Evolutionary conservation across 495 filamentous ascomycete species (phyloP), one percentile per base, ranked within the genome.

Genomic region (Apiosordaria backusii): DNA sequence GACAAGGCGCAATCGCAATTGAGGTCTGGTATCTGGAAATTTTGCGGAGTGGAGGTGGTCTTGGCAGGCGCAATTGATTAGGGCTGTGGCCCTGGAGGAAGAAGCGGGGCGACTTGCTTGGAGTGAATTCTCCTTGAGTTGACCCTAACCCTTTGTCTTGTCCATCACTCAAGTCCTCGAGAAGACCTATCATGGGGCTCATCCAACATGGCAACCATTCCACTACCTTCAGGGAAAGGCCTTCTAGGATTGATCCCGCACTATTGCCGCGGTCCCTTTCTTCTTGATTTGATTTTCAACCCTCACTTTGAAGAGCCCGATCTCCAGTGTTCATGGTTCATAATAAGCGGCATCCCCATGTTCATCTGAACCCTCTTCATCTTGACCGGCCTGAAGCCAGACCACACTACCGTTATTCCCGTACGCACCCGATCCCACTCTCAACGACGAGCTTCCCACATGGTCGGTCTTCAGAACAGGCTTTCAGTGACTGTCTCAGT

Each of bases 41-140:
- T 75, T 67, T 70, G 4, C 29, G 35, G 63, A 55, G 60, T 67
- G 67, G 65, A 67, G 70, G 50, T 64, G 35, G 60, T 61, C 72
- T 74, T 74, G 70, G 72, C 69, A 53, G 27, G 9, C 18, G 18
- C 21, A 16, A 4, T 24, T 55, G 22, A 66, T 65, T 72, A 72
- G 71, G 71, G 68, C 68, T 68, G 29, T 45, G 65, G 68, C 68
- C 70, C 70, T 70, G 15, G 54, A 29, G n/a, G 0, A 16, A 18
- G 4, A 6, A 15, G 15, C 22, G 9, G 0, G 1, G 4, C 13
- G 5, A 10, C 10, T 35, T 35, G 29, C n/a, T n/a, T n/a, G 29
- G 9, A 45, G 35, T 18, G 35, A 45, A 45, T 9, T 7, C 9
- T 2, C 10, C 9, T 45, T 13, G 5, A n/a, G n/a, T 13, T 45